These are phyloP conservation scores for Cystobasidium ongulense DNA, from an alignment of 768 basidiomycete genomes.

Conservation along the genomic window DNA sequence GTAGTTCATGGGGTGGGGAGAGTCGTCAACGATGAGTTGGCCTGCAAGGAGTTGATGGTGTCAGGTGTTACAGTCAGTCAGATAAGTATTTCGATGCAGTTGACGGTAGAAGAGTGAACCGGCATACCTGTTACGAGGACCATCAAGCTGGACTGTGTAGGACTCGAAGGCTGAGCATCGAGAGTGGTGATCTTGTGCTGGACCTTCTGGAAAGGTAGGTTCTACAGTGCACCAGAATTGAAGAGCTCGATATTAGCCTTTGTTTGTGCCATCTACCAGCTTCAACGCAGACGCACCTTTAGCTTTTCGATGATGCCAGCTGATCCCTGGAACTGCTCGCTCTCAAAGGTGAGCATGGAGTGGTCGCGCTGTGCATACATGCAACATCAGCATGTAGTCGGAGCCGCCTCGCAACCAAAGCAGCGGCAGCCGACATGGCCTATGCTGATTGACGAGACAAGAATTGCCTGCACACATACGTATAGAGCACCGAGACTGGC, in stretches of 20 bases:
- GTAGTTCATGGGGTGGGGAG: constrained; percentile 70
- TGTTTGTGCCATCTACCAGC: too few relatives aligned
- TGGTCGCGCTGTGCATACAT: constrained; percentile 53
- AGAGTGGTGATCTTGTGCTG: constrained; percentile 69
- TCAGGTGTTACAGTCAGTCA: neutral
- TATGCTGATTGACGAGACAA: too few relatives aligned
- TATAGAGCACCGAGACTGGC: constrained; percentile 58
- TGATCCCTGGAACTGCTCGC: constrained; percentile 54
- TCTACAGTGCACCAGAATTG: constrained; percentile 47
- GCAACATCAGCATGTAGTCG: constrained; percentile 2
- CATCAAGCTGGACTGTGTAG: constrained; percentile 53
- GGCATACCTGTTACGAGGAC: constrained; percentile 64
- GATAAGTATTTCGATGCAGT: neutral
- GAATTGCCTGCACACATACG: constrained; percentile 54
- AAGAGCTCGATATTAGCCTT: too few relatives aligned
- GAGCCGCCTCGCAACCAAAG: too few relatives aligned
- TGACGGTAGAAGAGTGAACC: constrained; percentile 63
- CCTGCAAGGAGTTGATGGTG: neutral
- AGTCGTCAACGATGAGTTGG: constrained; percentile 68
- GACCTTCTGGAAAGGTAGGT: constrained; percentile 72
- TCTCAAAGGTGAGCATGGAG: constrained; percentile 85
- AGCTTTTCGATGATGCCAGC: constrained; percentile 63
- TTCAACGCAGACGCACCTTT: constrained; percentile 51
- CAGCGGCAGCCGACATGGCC: too few relatives aligned
- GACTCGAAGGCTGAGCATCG: constrained; percentile 78